phyloP scores from a whole-genome alignment of 2,329 filamentous ascomycete genomes.

The Cryphonectria naterciae region DNA sequence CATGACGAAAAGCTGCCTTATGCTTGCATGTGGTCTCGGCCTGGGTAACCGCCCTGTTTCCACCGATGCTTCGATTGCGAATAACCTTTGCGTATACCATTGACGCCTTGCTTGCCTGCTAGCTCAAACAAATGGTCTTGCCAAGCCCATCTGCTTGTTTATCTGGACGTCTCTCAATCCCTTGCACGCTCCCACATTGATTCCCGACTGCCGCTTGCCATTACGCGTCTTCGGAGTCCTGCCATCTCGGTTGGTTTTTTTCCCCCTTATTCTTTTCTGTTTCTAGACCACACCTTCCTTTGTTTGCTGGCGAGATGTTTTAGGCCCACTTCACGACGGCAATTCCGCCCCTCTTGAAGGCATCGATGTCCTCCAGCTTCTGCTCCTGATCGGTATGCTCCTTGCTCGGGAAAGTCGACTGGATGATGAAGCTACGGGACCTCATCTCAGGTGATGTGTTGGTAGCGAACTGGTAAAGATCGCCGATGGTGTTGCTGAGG shows the following conservation, averaged over 20 bases:
- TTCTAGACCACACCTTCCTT: background rate
- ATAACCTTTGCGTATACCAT: background rate
- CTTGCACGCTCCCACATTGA: background rate
- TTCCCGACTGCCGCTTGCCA: background rate
- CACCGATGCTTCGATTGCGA: background rate
- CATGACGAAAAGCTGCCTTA: background rate
- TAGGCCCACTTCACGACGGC: slow-evolving; percentile 65
- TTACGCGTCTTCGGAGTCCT: background rate
- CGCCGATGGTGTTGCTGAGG: slow-evolving; percentile 74
- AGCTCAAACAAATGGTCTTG: background rate
- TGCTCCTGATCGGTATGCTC: slow-evolving; percentile 71
- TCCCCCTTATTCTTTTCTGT: background rate
- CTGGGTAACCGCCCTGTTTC: background rate
- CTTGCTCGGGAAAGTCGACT: slow-evolving; percentile 83
- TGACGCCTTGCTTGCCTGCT: background rate
- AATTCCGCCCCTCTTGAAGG: slow-evolving; percentile 69
- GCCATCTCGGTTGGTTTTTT: background rate
- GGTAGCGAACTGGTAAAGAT: slow-evolving; percentile 76
- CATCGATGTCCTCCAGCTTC: slow-evolving; percentile 62
- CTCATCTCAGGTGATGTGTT: slow-evolving; percentile 62
- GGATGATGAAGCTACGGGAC: slow-evolving; percentile 70
- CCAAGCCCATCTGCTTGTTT: background rate
- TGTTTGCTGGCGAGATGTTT: background rate
- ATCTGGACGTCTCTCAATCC: background rate
- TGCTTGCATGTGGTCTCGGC: background rate